Conservation (phyloP, 2,329 filamentous ascomycete genomes). For the Cercospora berteroae region DNA sequence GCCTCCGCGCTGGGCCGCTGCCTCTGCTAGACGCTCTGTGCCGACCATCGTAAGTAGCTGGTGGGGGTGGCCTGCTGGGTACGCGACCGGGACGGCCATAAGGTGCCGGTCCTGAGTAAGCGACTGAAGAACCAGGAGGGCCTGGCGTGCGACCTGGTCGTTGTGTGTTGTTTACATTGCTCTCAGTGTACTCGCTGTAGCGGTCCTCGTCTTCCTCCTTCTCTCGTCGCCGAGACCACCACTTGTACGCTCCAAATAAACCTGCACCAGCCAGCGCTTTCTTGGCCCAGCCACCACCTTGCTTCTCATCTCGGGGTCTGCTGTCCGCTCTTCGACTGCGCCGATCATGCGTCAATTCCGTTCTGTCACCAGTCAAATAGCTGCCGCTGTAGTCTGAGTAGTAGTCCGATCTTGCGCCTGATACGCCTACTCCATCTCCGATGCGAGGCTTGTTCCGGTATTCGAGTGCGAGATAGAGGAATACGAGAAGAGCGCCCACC, state of each 20-base stretch:
- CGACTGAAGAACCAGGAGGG: slow-evolving; percentile 19
- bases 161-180: slow-evolving; percentile 9
- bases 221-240: slow-evolving; percentile 48
- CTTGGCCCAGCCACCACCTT: slow-evolving; percentile 40
- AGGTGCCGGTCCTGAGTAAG: slow-evolving; percentile 15
- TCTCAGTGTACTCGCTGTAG: slow-evolving; percentile 16
- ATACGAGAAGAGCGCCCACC: slow-evolving; percentile 69
- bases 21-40: slow-evolving; percentile 15
- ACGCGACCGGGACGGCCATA: slow-evolving; percentile 12
- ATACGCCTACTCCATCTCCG: slow-evolving; percentile 31
- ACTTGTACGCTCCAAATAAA: slow-evolving; percentile 58
- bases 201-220: slow-evolving; percentile 21
- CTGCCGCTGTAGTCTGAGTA: slow-evolving; percentile 33
- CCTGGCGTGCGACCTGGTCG: slow-evolving; percentile 22
- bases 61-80: slow-evolving; percentile 16
- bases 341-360: slow-evolving; percentile 52
- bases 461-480: slow-evolving; percentile 76
- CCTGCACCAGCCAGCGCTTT: slow-evolving; percentile 55
- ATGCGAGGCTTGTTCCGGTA: slow-evolving; percentile 49
- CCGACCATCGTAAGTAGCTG: slow-evolving; percentile 11
- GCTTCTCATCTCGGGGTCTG: slow-evolving; percentile 9
- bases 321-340: slow-evolving; percentile 26
- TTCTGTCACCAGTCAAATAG: slow-evolving; percentile 52
- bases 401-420: slow-evolving; percentile 27
- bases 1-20: slow-evolving; percentile 14